Evolutionary conservation across 2,329 filamentous ascomycete genomes (phyloP), one percentile per base, ranked within the genome.

Genomic region (Chaetomiaceae sp.): DNA sequence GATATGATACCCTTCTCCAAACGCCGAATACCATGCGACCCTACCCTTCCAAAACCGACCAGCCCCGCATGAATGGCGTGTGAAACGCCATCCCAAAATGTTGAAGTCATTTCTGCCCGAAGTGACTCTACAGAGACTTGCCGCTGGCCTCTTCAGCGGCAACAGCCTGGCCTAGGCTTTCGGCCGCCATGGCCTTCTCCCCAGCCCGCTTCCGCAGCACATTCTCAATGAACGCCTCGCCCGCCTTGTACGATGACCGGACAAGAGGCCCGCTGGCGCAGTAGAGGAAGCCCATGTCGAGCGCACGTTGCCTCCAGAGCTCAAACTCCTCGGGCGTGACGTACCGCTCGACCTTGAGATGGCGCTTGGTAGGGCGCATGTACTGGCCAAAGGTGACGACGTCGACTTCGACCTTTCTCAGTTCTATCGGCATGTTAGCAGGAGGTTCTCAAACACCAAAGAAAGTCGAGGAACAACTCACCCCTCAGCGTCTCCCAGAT

Each of bases 371-470:
- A 1, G 94, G 94, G 11, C 92, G 89, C 94, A 99, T 99, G 76
- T 99, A 99, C 76, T 99, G 94, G n/a, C 94, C 94, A 63, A 99
- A 99, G 0, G 94, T 99, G 54, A 99, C 91, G 12, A 99, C 90
- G 63, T 99, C 94, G 42, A 96, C 91, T 56, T 88, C 77, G 54
- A 84, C 81, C 60, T 85, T 85, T 54, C 94, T 82, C 12, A 99
- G 80, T 69, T 95, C 89, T 83, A 61, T 7, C 3, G 9, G 15
- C 34, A n/a, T 19, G 15, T 52, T 6, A 42, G 45, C 5, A 20
- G n/a, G n/a, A 33, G 19, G 11, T 6, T 8, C 4, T 36, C 11
- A 33, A 27, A 4, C 25, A 12, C 3, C 6, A 51, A 37, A 23
- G 9, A 27, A 45, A 37, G 17, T 4, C 27, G 14, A 31, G 27